Evolutionary conservation across 495 filamentous ascomycete genomes (phyloP).

Genomic region (Penicillium pulvis): DNA sequence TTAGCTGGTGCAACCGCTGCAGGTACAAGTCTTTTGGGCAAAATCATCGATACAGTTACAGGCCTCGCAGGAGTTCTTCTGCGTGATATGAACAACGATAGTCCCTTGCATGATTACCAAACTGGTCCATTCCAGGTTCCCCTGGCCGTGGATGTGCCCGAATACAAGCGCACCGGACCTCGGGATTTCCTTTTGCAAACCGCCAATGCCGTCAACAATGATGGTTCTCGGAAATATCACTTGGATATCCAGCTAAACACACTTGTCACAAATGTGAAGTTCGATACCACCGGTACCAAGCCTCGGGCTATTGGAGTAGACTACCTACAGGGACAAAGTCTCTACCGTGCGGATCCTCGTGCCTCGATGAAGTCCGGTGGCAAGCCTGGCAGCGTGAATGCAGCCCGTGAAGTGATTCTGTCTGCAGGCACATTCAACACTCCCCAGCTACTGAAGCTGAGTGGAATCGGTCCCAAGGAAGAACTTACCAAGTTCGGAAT

Average conservation of each 20-base stretch:
- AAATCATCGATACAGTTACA: conserved; percentile 39
- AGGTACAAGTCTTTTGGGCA: conserved; percentile 37
- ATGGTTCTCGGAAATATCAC: conserved; percentile 58
- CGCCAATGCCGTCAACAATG: conserved; percentile 48
- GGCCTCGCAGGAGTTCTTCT: conserved; percentile 46
- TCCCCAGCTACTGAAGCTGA: conserved; percentile 66
- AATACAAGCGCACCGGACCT: conserved; percentile 50
- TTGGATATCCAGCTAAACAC: conserved; percentile 61
- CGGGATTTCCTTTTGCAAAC: conserved; percentile 56
- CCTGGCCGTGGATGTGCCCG: conserved; percentile 43
- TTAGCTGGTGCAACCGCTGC: conserved; percentile 51
- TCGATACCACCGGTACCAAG: conserved; percentile 44
- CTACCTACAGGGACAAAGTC: conserved; percentile 57
- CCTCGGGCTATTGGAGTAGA: conserved; percentile 66
- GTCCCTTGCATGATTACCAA: conserved; percentile 35
- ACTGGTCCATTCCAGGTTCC: conserved; percentile 53
- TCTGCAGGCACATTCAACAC: conserved; percentile 64
- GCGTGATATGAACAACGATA: conserved; percentile 54
- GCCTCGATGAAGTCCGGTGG: conserved; percentile 29
- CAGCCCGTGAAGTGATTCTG: conserved; percentile 63
- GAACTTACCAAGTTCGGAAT: conserved; percentile 55
- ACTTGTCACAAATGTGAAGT: conserved; percentile 61
- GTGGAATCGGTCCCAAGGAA: conserved; percentile 58
- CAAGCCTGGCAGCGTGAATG: conserved; percentile 47
- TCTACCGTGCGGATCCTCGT: conserved; percentile 62